Evolutionary conservation across 2,329 filamentous ascomycete species (phyloP).

Genomic region (Penicillium sp.): DNA sequence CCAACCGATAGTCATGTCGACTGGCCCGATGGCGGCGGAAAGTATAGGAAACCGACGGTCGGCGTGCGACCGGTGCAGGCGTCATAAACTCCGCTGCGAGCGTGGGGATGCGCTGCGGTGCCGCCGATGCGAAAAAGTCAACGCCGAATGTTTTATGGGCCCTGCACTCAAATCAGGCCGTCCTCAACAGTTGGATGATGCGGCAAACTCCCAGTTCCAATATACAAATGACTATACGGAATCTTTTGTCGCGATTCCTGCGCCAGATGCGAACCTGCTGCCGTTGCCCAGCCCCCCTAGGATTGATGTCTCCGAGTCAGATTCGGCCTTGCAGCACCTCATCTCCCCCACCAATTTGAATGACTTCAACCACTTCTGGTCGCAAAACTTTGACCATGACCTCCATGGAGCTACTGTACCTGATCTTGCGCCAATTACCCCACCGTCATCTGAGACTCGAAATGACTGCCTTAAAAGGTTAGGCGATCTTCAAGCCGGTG

Average conservation of each 20-base stretch:
- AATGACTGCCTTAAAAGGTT: not conserved
- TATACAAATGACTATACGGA: not conserved
- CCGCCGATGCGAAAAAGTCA: constrained; percentile 6
- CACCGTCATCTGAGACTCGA: not conserved
- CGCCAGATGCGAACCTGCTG: not conserved
- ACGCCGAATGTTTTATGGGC: constrained; percentile 3
- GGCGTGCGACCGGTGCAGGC: constrained; percentile 7
- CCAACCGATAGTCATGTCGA: not conserved
- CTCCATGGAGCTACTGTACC: not conserved
- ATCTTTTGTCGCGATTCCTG: not conserved
- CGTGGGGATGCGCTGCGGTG: constrained; percentile 1
- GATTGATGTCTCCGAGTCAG: not conserved
- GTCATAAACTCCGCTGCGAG: constrained; percentile 9
- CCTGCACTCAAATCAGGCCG: constrained; percentile 7
- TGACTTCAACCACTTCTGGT: not conserved
- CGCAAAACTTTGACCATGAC: not conserved
- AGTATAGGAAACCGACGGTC: constrained; percentile 5
- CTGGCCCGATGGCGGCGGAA: not conserved
- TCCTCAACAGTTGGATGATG: not conserved
- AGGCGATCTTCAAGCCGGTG: not conserved
- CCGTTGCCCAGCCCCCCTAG: not conserved
- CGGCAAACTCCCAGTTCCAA: not conserved
- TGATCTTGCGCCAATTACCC: not conserved
- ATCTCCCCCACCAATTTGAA: not conserved
- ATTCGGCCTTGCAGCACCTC: not conserved